phyloP scores from a whole-genome alignment of 2,329 filamentous ascomycete species.

The Cordyceps militaris region DNA sequence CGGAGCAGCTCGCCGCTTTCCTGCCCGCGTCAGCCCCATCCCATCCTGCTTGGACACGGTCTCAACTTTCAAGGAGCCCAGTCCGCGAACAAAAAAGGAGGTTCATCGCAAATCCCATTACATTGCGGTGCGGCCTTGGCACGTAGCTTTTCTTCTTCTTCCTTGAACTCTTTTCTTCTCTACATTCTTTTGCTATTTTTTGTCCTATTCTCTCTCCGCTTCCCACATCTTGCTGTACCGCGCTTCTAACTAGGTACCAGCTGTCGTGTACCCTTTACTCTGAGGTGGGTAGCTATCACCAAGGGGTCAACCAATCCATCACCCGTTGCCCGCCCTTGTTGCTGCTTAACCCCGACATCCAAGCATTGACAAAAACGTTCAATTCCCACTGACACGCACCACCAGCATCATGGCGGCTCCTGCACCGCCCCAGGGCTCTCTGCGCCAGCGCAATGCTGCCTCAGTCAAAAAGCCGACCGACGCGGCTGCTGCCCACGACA shows the following conservation, averaged over 20 bases:
- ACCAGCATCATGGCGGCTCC: slow-evolving; percentile 38
- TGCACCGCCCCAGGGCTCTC: slow-evolving; percentile 47
- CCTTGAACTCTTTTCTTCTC: not conserved
- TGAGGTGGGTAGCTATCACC: slow-evolving; percentile 4
- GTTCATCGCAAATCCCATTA: slow-evolving; percentile 12
- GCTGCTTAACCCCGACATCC: not conserved
- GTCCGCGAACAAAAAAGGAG: slow-evolving; percentile 2
- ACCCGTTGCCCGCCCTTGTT: not conserved
- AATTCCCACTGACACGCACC: not conserved
- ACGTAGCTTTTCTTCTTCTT: not conserved
- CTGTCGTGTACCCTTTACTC: too few relatives aligned
- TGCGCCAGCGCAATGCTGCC: slow-evolving; percentile 52
- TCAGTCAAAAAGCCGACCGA: slow-evolving; percentile 38
- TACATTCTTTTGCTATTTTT: slow-evolving; percentile 13
- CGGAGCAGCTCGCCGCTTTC: too few relatives aligned
- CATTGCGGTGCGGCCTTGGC: slow-evolving; percentile 18
- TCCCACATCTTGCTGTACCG: slow-evolving; percentile 12
- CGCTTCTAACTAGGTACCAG: too few relatives aligned
- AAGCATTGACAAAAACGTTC: not conserved
- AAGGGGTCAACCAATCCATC: not conserved
- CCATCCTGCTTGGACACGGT: slow-evolving; percentile 8
- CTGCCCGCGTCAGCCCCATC: not conserved
- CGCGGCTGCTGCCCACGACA: slow-evolving; percentile 29
- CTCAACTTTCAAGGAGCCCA: slow-evolving; percentile 1
- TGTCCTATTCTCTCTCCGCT: slow-evolving; percentile 15